phyloP scores from a whole-genome alignment of 1,139 yeast species.

The Lodderomyces elongisporus region DNA sequence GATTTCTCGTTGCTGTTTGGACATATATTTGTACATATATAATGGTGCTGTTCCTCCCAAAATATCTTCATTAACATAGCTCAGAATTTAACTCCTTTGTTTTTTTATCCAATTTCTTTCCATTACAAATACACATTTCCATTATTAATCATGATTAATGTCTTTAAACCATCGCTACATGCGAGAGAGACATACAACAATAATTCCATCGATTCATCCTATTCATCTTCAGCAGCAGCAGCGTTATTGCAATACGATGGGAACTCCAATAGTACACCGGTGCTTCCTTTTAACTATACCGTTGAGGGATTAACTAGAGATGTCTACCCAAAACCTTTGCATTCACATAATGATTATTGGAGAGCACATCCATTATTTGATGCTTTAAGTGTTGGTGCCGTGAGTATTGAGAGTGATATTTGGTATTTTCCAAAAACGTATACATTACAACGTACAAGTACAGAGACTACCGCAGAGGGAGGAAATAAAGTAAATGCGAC shows the following conservation, averaged over 20 bases:
- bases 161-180: conserved; percentile 10
- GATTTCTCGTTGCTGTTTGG: too few species aligned
- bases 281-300: conserved; percentile 13
- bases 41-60: too few species aligned
- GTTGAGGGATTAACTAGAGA: conserved; percentile 44
- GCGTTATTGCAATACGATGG: conserved; percentile 10
- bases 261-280: conserved; percentile 8
- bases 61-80: too few species aligned
- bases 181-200: conserved; percentile 2
- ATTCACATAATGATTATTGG: conserved; percentile 80
- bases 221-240: not conserved
- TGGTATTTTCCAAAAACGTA: conserved; percentile 45
- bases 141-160: conserved; percentile 12
- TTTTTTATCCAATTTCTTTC: too few species aligned
- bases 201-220: too few species aligned
- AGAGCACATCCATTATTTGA: conserved; percentile 55
- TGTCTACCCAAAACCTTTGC: conserved; percentile 48
- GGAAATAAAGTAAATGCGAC: too few species aligned
- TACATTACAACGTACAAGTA: conserved; percentile 20
- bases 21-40: too few species aligned
- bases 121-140: too few species aligned
- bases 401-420: conserved; percentile 68
- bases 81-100: too few species aligned
- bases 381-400: conserved; percentile 55
- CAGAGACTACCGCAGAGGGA: conserved; percentile 16